A percentile compares a stretch with the other conserved stretches of the same genome.
Conservation (phyloP, 495 filamentous ascomycete species). For the Tuber magnatum region DNA sequence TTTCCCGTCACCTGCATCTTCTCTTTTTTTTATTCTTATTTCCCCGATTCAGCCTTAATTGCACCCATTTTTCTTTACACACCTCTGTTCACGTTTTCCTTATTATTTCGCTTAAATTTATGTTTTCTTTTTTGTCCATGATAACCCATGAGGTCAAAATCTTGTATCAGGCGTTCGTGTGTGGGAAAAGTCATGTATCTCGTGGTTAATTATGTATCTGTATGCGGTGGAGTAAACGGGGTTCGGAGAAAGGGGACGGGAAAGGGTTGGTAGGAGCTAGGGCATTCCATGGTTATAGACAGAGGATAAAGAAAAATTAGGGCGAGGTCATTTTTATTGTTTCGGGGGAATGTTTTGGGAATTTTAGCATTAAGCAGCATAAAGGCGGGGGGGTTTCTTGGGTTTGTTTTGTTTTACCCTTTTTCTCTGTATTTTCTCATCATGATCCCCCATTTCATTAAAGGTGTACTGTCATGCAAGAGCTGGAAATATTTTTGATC, state of each 20-base stretch:
- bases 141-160: conserved; percentile 33
- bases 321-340: conserved; percentile 36
- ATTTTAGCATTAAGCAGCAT: conserved; percentile 28
- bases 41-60: conserved; percentile 20
- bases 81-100: conserved; percentile 24
- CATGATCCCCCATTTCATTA: conserved; percentile 2
- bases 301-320: conserved; percentile 38
- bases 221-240: conserved; percentile 14
- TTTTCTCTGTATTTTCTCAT: conserved; percentile 4
- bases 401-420: conserved; percentile 12
- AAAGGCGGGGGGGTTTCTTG: conserved; percentile 25
- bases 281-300: conserved; percentile 33
- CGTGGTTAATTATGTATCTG: conserved; percentile 25
- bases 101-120: conserved; percentile 2
- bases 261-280: conserved; percentile 2
- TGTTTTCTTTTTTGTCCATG: conserved; percentile 16
- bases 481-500: background rate
- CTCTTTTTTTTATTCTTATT: conserved; percentile 13
- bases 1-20: conserved; percentile 10
- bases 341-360: conserved; percentile 32
- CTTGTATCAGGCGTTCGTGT: conserved; percentile 36
- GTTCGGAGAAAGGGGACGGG: conserved; percentile 6
- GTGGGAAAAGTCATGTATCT: conserved; percentile 34
- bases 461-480: background rate
- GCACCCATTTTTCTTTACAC: conserved; percentile 15